Conservation (phyloP, 495 filamentous ascomycete species). For the Aspergillus cavernicola region DNA sequence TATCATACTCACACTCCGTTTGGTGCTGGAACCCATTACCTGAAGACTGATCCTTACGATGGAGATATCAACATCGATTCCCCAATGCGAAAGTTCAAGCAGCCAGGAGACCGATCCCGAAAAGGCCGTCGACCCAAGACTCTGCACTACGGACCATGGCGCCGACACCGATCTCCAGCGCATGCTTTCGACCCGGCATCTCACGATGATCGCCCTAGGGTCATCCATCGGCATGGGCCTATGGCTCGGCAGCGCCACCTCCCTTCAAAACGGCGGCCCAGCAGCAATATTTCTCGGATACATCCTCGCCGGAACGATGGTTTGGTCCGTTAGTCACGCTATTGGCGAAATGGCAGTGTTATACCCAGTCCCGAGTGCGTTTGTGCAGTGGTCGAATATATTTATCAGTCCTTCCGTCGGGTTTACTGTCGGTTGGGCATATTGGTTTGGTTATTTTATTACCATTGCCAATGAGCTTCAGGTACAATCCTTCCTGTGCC, state of each 20-base stretch:
- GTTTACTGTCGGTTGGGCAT: constrained; percentile 51
- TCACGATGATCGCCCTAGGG: constrained; percentile 33
- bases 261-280: constrained; percentile 22
- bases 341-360: constrained; percentile 45
- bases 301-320: constrained; percentile 30
- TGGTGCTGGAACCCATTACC: no score
- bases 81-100: no score
- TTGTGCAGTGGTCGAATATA: constrained; percentile 42
- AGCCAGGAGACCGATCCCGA: no score
- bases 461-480: constrained; percentile 46
- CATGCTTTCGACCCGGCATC: constrained; percentile 27
- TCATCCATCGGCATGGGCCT: constrained; percentile 31
- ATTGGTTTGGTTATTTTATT: constrained; percentile 42
- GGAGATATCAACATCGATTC: no score
- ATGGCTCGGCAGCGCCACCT: constrained; percentile 26
- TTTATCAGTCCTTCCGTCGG: constrained; percentile 47
- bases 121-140: no score
- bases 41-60: no score
- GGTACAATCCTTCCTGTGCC: constrained; percentile 11
- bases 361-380: constrained; percentile 54
- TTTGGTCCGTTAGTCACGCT: constrained; percentile 36
- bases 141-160: no score
- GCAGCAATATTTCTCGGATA: constrained; percentile 49
- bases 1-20: no score
- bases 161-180: constrained; percentile 28